Evolutionary conservation across 2,329 filamentous ascomycete genomes (phyloP), one percentile per base, ranked within the genome.

Genomic region (Arachnomyces sp.): DNA sequence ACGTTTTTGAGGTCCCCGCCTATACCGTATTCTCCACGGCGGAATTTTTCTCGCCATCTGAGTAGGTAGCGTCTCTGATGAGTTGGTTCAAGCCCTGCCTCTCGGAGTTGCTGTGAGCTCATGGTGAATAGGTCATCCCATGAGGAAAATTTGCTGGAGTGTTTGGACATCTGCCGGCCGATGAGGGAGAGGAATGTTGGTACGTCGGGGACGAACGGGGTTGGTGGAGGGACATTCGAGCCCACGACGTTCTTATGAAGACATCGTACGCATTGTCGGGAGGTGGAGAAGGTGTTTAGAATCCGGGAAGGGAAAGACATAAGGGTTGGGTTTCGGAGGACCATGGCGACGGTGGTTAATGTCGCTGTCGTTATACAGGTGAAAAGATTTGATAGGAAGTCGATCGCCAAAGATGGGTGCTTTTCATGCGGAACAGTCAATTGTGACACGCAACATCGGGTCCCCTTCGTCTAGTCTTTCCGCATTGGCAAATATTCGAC

Each of bases 91-190:
- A 96, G 74, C 41, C 92, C 90, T 13, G 92, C 73, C 52, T 90
- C 82, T 50, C 81, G 80, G 50, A 98, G 73, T 65, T 96, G 81
- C 33, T 73, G 62, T 13, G 86, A 87, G 15, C 78, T 81, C 48
- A 92, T 73, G 34, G 81, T 81, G 74, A 96, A 96, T 34, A 98
- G 78, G 4, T 86, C 78, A 39, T 92, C 84, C 92, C 92, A 96
- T 8, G 84, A 82, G 2, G 85, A 80, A 53, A 98, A 86, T 65
- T 96, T 96, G 65, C 78, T 73, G 36, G 84, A 77, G 69, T 95
- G 86, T 57, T 84, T 79, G 56, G 76, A 80, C 54, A 95, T 79
- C 53, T 82, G 82, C 48, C 92, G 89, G 52, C 92, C 92, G 65
- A 96, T 95, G 44, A 95, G 73, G 28, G 77, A 86, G 47, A 96